A percentile compares a stretch with the other conserved stretches of the same genome.
Evolutionary conservation across 202 grass and related monocot species (phyloP).

Genomic region (Elaeis oleifera): DNA sequence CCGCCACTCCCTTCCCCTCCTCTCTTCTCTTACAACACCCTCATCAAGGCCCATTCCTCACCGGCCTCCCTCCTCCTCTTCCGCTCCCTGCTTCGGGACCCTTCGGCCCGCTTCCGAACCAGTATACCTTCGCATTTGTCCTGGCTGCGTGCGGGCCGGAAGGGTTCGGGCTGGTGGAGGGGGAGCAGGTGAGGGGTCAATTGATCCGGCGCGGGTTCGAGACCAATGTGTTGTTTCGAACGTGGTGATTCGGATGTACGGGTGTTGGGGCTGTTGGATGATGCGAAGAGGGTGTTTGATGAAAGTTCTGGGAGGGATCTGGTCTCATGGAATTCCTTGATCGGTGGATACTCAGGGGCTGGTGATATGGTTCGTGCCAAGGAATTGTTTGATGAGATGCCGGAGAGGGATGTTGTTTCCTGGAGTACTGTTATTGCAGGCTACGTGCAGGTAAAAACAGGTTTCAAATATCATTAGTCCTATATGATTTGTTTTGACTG

Average conservation of each 20-base stretch:
- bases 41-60: constrained; percentile 20
- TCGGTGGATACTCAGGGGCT: neutral
- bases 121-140: constrained; percentile 12
- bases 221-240: constrained; percentile 9
- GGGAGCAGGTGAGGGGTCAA: constrained; percentile 9
- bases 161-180: neutral
- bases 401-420: constrained; percentile 11
- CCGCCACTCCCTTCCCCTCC: constrained; percentile 9
- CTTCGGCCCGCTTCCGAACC: neutral
- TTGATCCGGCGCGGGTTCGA: constrained; percentile 1
- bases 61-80: constrained; percentile 1
- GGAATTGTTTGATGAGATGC: constrained; percentile 15
- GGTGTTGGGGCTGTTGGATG: neutral
- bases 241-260: constrained; percentile 8
- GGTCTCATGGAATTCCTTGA: constrained; percentile 15
- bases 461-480: neutral
- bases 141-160: constrained; percentile 1
- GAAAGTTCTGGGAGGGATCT: neutral
- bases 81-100: constrained; percentile 1
- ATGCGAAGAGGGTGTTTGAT: constrained; percentile 2
- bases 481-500: no score
- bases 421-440: constrained; percentile 13
- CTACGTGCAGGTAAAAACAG: constrained; percentile 2
- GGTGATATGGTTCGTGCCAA: neutral
- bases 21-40: constrained; percentile 19